Percentiles rank a stretch among this genome's conserved stretches.
Evolutionary conservation across 345 rosid species (phyloP).

Genomic region (Limnanthes douglasii): DNA sequence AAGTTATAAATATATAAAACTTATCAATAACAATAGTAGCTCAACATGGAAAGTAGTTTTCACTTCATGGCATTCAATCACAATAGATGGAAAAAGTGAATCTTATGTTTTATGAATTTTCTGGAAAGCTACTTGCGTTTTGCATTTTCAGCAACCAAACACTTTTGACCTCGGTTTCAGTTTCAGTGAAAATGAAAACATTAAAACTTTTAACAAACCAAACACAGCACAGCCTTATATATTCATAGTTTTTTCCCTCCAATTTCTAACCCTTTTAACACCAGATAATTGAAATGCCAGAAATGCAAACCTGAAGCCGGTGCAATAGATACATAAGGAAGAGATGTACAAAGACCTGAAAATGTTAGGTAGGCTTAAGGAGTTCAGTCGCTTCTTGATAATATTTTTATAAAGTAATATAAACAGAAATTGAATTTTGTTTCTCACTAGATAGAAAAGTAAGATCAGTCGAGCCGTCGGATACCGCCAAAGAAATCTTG

Average conservation of each 20-base stretch:
- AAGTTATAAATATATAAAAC: too few species aligned
- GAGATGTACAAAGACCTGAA: slow-evolving; percentile 91
- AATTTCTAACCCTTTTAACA: too few species aligned
- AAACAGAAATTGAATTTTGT: slow-evolving; percentile 1
- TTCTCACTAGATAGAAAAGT: slow-evolving; percentile 76
- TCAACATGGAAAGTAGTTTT: too few species aligned
- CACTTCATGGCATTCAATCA: neutral
- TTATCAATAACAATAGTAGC: too few species aligned
- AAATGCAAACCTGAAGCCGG: slow-evolving; percentile 67
- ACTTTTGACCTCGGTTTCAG: too few species aligned
- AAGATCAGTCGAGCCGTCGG: slow-evolving; percentile 72
- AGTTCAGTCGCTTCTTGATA: slow-evolving; percentile 3
- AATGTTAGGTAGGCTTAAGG: slow-evolving; percentile 8
- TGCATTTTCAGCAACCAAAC: too few species aligned
- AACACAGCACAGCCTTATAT: too few species aligned
- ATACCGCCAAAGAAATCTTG: slow-evolving; percentile 93
- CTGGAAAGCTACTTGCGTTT: too few species aligned
- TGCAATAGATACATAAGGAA: slow-evolving; percentile 97
- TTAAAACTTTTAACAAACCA: too few species aligned
- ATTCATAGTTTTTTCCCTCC: too few species aligned
- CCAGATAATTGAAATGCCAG: neutral
- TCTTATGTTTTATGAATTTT: too few species aligned
- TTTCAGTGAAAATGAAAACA: too few species aligned
- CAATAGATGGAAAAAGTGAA: neutral
- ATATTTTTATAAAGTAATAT: neutral